Conservation (phyloP, 306 rosid species). For the Prunus fruticosa region DNA sequence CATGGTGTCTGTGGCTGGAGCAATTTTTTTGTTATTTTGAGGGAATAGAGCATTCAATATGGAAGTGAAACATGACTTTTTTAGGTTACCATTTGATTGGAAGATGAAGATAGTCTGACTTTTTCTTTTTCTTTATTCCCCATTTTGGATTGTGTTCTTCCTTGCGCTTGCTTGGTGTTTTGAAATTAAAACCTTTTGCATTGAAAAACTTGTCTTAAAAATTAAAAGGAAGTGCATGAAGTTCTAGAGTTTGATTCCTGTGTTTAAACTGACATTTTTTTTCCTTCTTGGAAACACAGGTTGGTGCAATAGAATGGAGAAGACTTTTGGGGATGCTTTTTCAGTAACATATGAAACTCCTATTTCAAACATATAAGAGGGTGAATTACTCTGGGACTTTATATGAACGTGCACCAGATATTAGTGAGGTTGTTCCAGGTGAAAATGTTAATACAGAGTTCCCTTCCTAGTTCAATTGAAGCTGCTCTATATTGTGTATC, state of each 20-base stretch:
- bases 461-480: slow-evolving; percentile 52
- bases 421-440: slow-evolving; percentile 44
- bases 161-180: background rate
- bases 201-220: background rate
- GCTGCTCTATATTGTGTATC: slow-evolving; percentile 45
- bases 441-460: slow-evolving; percentile 57
- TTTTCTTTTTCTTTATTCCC: background rate
- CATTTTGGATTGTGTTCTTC: background rate
- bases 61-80: too few species aligned
- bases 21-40: background rate
- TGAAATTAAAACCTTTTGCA: background rate
- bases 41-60: too few species aligned
- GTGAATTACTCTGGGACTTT: slow-evolving; percentile 23
- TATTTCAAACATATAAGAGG: background rate
- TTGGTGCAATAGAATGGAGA: slow-evolving; percentile 15
- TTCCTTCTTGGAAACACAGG: slow-evolving; percentile 10
- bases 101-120: background rate
- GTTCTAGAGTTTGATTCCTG: background rate
- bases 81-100: background rate
- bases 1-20: background rate
- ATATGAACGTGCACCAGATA: slow-evolving; percentile 20
- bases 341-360: slow-evolving; percentile 2
- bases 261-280: background rate
- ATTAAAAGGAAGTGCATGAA: background rate
- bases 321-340: background rate